Evolutionary conservation across 176 grass and related monocot species (phyloP), one percentile per base, ranked within the genome.

Genomic region (Elaeis guineensis): DNA sequence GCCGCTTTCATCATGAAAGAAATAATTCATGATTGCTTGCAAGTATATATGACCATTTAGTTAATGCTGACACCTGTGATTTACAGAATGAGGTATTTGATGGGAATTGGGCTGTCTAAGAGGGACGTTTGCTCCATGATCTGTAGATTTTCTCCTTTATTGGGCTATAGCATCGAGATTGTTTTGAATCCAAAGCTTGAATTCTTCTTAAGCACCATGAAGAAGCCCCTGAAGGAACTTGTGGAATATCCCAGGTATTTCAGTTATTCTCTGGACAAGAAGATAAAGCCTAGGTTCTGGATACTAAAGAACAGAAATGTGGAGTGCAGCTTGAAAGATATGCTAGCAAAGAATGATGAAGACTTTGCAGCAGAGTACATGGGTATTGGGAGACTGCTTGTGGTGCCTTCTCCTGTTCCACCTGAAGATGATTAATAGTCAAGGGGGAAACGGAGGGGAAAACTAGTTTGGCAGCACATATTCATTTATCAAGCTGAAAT

Each of bases 191-290:
- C 90, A 35, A 95, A 95, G 75, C 71, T 95, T 55, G 64, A 90
- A 4, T 95, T 90, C 72, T 83, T 95, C 18, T 68, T 90, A 26
- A 58, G 49, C 17, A 95, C 57, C 16, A 95, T 95, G 86, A 73
- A 59, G 59, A 95, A 77, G 20, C 86, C 90, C 35, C 62, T 87
- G 24, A 87, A 67, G 73, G 61, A 79, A 59, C 52, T 87, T 73
- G 86, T 90, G 23, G 83, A 81, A 60, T 90, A 87, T 67, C 90
- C 86, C 29, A 95, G 90, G 55, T 95, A 84, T 62, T 95, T 95
- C 77, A 90, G 86, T 58, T 95, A 90, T 78, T 86, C 73, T 59
- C 77, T 95, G 15, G 79, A 90, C 52, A 74, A 80, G 71, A 90
- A 64, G 68, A 95, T 95, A 59, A 95, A 82, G 19, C 86, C 79